Conservation (phyloP, 2,329 filamentous ascomycete genomes). For the Chrysoporthe cubensis region DNA sequence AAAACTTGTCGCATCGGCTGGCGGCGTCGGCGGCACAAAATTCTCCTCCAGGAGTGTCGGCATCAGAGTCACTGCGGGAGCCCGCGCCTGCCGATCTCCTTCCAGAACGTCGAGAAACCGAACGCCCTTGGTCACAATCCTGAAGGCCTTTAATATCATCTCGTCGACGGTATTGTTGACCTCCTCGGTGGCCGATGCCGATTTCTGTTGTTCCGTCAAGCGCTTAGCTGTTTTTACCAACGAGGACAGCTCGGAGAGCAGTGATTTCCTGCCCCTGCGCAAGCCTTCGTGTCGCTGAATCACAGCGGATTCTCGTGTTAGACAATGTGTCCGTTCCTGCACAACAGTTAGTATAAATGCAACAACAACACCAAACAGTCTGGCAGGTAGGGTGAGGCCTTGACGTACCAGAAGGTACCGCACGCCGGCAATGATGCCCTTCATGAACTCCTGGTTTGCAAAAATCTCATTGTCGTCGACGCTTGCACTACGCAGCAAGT, state of each 20-base stretch:
- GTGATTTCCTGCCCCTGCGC: conserved; percentile 79
- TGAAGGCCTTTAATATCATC: conserved; percentile 91
- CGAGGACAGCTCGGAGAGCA: conserved; percentile 86
- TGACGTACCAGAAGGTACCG: conserved; percentile 80
- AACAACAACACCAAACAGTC: background rate
- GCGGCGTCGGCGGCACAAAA: conserved; percentile 65
- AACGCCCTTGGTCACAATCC: conserved; percentile 88
- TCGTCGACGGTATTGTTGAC: conserved; percentile 84
- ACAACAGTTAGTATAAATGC: conserved; percentile 32
- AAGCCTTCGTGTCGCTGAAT: conserved; percentile 77
- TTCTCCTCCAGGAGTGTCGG: conserved; percentile 63
- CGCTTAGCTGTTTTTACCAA: conserved; percentile 88
- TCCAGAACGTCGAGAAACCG: conserved; percentile 87
- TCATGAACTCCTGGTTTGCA: conserved; percentile 90
- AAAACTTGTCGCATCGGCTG: conserved; percentile 60
- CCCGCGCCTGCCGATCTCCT: conserved; percentile 58
- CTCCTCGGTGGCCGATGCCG: conserved; percentile 53
- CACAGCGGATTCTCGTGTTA: conserved; percentile 78
- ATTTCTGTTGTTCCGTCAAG: conserved; percentile 73
- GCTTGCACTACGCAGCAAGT: conserved; percentile 78
- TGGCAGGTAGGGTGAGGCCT: conserved; percentile 18
- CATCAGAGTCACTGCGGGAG: conserved; percentile 61
- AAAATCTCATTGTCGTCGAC: conserved; percentile 79
- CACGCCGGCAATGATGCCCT: conserved; percentile 90
- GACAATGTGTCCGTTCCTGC: conserved; percentile 84